Evolutionary conservation across 2,329 filamentous ascomycete species (phyloP).

Genomic region (Blumeriella jaapii): DNA sequence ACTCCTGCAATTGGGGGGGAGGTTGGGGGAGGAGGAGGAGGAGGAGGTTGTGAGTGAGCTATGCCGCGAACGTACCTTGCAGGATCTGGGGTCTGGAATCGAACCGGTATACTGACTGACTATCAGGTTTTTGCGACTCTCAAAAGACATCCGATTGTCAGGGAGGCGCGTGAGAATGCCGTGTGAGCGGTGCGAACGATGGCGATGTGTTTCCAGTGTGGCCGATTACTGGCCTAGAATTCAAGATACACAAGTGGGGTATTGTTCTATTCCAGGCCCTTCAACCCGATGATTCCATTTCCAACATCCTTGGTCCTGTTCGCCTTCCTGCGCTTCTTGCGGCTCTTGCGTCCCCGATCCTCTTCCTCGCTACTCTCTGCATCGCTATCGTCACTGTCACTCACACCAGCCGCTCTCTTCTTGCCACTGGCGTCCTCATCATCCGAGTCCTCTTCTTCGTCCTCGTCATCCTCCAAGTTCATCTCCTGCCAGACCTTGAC

Average conservation of each 20-base stretch:
- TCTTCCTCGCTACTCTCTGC: conserved; percentile 20
- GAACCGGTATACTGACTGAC: too few relatives aligned
- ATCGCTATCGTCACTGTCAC: conserved; percentile 22
- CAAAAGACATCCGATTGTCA: too few relatives aligned
- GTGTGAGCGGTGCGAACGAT: too few relatives aligned
- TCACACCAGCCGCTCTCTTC: conserved; percentile 22
- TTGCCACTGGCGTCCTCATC: conserved; percentile 32
- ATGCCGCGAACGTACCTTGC: too few relatives aligned
- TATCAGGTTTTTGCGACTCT: too few relatives aligned
- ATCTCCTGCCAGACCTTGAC: conserved; percentile 84
- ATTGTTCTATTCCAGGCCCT: conserved; percentile 22
- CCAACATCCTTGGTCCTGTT: conserved; percentile 23
- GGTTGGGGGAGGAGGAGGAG: too few relatives aligned
- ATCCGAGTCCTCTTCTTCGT: conserved; percentile 39
- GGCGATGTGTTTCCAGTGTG: too few relatives aligned
- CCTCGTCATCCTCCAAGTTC: conserved; percentile 34
- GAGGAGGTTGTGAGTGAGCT: not conserved
- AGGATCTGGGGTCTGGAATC: too few relatives aligned
- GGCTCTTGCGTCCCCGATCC: conserved; percentile 16
- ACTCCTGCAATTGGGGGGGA: too few relatives aligned
- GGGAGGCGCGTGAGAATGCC: too few relatives aligned
- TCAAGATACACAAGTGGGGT: conserved; percentile 4
- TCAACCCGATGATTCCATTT: conserved; percentile 25
- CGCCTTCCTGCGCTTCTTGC: conserved; percentile 25
- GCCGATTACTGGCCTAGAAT: too few relatives aligned